phyloP scores from a whole-genome alignment of 164 flowering plant genomes.

The Macadamia integrifolia region DNA sequence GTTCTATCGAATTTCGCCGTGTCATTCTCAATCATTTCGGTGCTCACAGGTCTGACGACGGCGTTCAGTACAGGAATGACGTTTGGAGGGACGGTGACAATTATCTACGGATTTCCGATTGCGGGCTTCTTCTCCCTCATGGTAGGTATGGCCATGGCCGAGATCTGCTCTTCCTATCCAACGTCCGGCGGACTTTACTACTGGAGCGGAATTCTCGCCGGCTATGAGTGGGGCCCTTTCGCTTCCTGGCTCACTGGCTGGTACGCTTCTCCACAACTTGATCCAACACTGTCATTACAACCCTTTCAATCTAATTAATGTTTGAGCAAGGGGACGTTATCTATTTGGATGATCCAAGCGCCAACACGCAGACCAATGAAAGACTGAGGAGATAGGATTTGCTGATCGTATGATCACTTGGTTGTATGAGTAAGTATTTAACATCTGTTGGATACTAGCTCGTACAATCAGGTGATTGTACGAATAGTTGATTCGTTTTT shows the following conservation, averaged over 20 bases:
- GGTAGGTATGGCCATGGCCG: constrained; percentile 70
- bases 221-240: constrained; percentile 42
- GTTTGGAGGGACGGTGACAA: constrained; percentile 57
- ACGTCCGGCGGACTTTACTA: constrained; percentile 79
- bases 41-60: constrained; percentile 62
- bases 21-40: constrained; percentile 61
- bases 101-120: constrained; percentile 63
- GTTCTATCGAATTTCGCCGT: constrained; percentile 52
- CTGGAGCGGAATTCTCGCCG: constrained; percentile 67
- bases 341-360: too few relatives aligned
- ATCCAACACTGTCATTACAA: too few relatives aligned
- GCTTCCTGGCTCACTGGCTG: constrained; percentile 69
- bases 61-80: constrained; percentile 51
- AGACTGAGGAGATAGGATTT: too few relatives aligned
- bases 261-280: constrained; percentile 16
- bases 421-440: too few relatives aligned
- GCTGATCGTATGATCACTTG: too few relatives aligned
- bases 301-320: too few relatives aligned
- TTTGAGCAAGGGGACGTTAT: too few relatives aligned
- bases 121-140: constrained; percentile 47
- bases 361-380: too few relatives aligned
- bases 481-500: too few relatives aligned
- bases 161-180: constrained; percentile 75
- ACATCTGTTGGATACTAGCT: too few relatives aligned
- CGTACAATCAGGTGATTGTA: too few relatives aligned